Evolutionary conservation across 306 rosid species (phyloP), one percentile per base, ranked within the genome.

Genomic region (Cotoneaster glaucophyllus): DNA sequence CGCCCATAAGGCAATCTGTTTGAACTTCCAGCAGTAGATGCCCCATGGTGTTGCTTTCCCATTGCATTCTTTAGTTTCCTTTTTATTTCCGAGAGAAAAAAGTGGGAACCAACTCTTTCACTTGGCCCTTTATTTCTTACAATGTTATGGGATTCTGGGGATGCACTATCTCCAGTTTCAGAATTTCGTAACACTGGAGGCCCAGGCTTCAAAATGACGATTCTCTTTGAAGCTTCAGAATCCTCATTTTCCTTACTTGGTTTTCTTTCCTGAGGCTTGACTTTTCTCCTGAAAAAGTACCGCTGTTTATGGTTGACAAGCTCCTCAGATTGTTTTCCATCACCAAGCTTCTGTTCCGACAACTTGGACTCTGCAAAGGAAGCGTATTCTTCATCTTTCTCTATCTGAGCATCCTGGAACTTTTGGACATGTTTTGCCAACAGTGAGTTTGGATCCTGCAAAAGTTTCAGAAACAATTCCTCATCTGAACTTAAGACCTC

Each of bases 171-270:
- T 75, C 75, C 85, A 18, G 78, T 69, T 80, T 83, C 85, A 19
- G 90, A 83, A 48, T 71, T 86, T 78, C 13, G 79, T 74, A 75
- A 78, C 57, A 72, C 82, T 28, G 81, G 77, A 13, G 81, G 75
- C 45, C 93, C 93, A 26, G 99, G 97, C 87, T 95, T 90, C 82
- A 95, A 77, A 80, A 95, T 86, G 58, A 90, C 96, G 77, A 95
- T 94, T 81, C 81, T 95, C 77, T 86, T 89, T 63, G 93, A 84
- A 57, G 80, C 44, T 7, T 87, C 87, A 22, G 85, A 64, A 66
- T 70, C 73, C 56, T 57, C 92, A 64, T 80, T 79, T 73, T 63
- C 87, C 74, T 77, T 82, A 24, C 73, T 58, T 74, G 75, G 82
- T 67, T n/a, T 67, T 79, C 84, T 89, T 59, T 88, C 88, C 71